Evolutionary conservation across 139 green algal species (phyloP).

Genomic region (Ostreobium quekettii): DNA sequence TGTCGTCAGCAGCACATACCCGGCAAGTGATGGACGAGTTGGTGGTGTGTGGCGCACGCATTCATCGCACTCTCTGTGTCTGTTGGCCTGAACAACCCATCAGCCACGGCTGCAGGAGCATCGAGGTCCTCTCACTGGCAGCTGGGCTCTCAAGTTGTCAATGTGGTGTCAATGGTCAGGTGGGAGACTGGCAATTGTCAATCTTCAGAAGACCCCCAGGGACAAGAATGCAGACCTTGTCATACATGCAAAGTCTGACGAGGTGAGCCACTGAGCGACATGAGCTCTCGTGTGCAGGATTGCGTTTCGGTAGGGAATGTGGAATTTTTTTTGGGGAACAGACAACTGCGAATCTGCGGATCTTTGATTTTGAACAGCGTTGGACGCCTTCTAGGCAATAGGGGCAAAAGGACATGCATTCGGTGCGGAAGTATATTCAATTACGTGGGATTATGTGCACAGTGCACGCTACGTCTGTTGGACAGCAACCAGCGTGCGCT

Average conservation of each 20-base stretch:
- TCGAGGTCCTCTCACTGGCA: too few species aligned
- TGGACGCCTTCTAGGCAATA: not conserved
- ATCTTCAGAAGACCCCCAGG: slow-evolving; percentile 72
- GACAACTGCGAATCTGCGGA: not conserved
- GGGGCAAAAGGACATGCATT: not conserved
- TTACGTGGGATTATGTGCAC: not conserved
- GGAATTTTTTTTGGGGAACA: not conserved
- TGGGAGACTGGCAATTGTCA: slow-evolving; percentile 80
- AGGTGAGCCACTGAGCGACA: slow-evolving; percentile 16
- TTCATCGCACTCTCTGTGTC: too few species aligned
- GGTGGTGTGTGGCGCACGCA: too few species aligned
- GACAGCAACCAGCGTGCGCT: not conserved
- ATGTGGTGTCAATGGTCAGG: too few species aligned
- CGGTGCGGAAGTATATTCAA: not conserved
- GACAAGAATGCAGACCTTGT: slow-evolving; percentile 37
- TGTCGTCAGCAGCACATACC: too few species aligned
- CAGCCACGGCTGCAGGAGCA: too few species aligned
- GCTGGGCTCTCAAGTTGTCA: too few species aligned
- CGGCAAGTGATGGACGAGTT: too few species aligned
- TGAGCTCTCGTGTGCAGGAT: not conserved
- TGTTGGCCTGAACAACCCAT: too few species aligned
- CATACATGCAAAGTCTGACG: slow-evolving; percentile 30
- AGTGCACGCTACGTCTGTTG: not conserved
- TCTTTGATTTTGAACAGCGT: not conserved
- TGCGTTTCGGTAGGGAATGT: not conserved